phyloP scores from a whole-genome alignment of 2,329 filamentous ascomycete species.

The Furcasterigmium sp. region DNA sequence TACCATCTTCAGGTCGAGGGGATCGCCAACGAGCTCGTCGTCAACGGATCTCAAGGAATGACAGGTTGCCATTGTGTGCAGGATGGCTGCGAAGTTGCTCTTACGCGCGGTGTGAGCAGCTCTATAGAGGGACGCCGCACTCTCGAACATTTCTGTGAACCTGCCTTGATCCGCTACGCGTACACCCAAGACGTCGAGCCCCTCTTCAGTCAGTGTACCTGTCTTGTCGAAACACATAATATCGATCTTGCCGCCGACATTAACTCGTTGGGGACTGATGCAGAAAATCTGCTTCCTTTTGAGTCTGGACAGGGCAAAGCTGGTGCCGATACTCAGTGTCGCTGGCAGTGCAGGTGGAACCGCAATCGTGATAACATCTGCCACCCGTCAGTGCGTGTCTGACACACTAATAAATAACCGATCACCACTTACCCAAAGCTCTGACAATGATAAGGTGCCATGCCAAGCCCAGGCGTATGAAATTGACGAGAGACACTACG shows the following conservation, averaged over 20 bases:
- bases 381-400: too few relatives aligned
- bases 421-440: conserved; percentile 46
- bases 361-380: conserved; percentile 92
- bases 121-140: neutral
- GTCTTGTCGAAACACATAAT: conserved; percentile 99
- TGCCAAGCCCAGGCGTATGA: conserved; percentile 73
- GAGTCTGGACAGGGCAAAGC: conserved; percentile 82
- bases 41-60: conserved; percentile 87
- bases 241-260: conserved; percentile 92
- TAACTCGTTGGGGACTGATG: conserved; percentile 94
- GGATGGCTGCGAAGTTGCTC: conserved; percentile 43
- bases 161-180: conserved; percentile 63
- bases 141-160: conserved; percentile 62
- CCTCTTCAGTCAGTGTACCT: conserved; percentile 95
- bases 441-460: conserved; percentile 91
- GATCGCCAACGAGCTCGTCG: conserved; percentile 84
- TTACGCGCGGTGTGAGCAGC: conserved; percentile 19
- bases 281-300: conserved; percentile 93
- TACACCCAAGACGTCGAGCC: conserved; percentile 86
- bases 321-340: conserved; percentile 92
- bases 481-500: conserved; percentile 86
- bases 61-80: conserved; percentile 96
- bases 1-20: conserved; percentile 97
- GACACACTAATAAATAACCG: too few relatives aligned
- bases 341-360: conserved; percentile 92